These are phyloP conservation scores for Histomonas meleagridis DNA, from an alignment of 208 protist species.

Conservation along the genomic window DNA sequence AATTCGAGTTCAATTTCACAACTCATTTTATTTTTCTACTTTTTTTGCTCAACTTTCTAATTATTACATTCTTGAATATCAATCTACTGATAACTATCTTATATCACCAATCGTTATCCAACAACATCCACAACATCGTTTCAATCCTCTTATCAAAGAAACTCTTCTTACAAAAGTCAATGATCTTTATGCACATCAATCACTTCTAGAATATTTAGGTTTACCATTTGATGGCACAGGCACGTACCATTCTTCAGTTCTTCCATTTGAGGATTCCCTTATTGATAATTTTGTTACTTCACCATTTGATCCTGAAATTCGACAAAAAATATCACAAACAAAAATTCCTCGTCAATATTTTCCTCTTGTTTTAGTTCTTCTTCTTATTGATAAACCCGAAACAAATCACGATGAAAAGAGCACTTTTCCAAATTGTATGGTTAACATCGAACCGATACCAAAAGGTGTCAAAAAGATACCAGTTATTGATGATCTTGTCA, in stretches of 20 bases:
- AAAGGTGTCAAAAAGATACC: neutral
- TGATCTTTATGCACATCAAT: slow-evolving; percentile 10
- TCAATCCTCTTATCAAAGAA: neutral
- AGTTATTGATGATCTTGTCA: neutral
- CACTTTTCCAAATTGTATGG: too few species aligned
- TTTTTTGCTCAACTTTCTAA: neutral
- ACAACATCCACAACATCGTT: too few species aligned
- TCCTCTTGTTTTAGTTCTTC: neutral
- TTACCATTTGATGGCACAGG: neutral
- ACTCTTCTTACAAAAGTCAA: neutral
- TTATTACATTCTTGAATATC: neutral
- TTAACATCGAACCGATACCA: neutral
- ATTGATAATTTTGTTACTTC: neutral
- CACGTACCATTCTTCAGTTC: neutral
- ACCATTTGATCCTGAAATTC: neutral
- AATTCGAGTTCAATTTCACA: neutral
- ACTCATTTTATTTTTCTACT: neutral
- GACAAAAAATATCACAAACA: neutral
- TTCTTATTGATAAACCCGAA: neutral
- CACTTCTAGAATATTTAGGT: neutral
- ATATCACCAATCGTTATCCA: neutral
- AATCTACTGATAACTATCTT: too few species aligned
- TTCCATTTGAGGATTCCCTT: neutral
- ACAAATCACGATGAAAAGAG: neutral
- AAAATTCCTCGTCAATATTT: neutral